Percentiles rank a stretch among this genome's conserved stretches.
These are phyloP conservation scores for Umbelopsis isabellina DNA, from an alignment of 192 early-diverging fungal species.

Conservation along the genomic window DNA sequence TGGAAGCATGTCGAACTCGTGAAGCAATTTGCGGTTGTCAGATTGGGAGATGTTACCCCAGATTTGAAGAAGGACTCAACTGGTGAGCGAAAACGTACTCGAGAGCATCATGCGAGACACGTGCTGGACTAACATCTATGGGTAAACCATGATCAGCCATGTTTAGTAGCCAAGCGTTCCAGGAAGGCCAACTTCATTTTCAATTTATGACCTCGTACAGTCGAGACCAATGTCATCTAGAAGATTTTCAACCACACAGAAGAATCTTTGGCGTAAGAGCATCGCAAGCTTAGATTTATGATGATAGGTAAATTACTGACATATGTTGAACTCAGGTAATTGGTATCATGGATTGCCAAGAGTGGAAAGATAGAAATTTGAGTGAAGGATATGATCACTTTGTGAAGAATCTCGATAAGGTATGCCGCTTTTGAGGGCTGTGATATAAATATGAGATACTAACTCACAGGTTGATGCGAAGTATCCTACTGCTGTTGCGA, in stretches of 20 bases:
- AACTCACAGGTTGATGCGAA: constrained; percentile 20
- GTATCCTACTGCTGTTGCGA: constrained; percentile 73
- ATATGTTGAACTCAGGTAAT: constrained; percentile 57
- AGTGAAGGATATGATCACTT: constrained; percentile 65
- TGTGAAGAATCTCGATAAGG: constrained; percentile 59
- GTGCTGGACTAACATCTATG: neutral
- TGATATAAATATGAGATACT: neutral
- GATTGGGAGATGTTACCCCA: constrained; percentile 69
- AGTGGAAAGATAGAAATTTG: constrained; percentile 61
- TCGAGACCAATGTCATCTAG: constrained; percentile 68
- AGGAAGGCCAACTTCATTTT: constrained; percentile 72
- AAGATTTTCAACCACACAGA: constrained; percentile 75
- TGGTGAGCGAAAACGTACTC: constrained; percentile 23
- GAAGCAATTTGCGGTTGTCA: constrained; percentile 64
- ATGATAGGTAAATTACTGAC: neutral
- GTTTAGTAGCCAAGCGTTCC: constrained; percentile 59
- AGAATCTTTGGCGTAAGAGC: constrained; percentile 72
- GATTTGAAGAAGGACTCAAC: constrained; percentile 50
- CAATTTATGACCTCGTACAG: constrained; percentile 73
- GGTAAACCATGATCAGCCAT: constrained; percentile 41
- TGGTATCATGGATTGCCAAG: constrained; percentile 80
- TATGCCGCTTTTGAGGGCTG: constrained; percentile 29
- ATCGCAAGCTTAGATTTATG: neutral
- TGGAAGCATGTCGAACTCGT: constrained; percentile 68
- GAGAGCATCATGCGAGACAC: neutral